Percentiles rank a stretch among this genome's conserved stretches.
Evolutionary conservation across 306 rosid genomes (phyloP).

Genomic region (Cicer arietinum): DNA sequence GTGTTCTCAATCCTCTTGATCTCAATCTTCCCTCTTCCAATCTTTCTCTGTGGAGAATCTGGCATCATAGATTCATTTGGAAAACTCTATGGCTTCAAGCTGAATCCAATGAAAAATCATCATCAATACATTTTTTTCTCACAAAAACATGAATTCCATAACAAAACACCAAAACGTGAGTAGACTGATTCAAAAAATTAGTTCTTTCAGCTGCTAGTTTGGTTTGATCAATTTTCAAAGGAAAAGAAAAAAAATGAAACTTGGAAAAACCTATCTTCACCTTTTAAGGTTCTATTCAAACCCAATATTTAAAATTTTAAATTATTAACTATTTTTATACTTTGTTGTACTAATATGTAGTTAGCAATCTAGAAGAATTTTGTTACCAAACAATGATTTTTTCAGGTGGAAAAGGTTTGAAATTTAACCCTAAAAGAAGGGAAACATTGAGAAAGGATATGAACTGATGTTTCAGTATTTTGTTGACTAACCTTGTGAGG

Average conservation of each 20-base stretch:
- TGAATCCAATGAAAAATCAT: conserved; percentile 44
- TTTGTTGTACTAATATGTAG: conserved; percentile 28
- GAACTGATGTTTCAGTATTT: conserved; percentile 53
- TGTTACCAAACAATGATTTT: conserved; percentile 42
- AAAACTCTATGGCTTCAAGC: conserved; percentile 58
- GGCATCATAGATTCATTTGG: conserved; percentile 60
- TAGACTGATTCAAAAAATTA: background rate
- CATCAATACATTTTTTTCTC: conserved; percentile 18
- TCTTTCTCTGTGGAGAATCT: conserved; percentile 50
- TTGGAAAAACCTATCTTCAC: conserved; percentile 18
- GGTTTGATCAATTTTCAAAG: conserved; percentile 11
- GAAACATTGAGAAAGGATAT: conserved; percentile 46
- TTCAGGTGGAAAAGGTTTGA: conserved; percentile 42
- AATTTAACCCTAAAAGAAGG: conserved; percentile 47
- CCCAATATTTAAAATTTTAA: background rate
- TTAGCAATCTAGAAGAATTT: conserved; percentile 29
- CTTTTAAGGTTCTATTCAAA: background rate
- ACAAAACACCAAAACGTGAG: background rate
- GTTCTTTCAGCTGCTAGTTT: background rate
- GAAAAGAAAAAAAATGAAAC: conserved; percentile 18
- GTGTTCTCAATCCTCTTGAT: conserved; percentile 60
- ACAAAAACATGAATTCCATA: too few species aligned
- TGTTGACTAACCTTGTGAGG: conserved; percentile 61
- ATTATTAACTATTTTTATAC: conserved; percentile 29
- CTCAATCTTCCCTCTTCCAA: conserved; percentile 64